Evolutionary conservation across 345 rosid genomes (phyloP).

Genomic region (Pugionium cornutum): DNA sequence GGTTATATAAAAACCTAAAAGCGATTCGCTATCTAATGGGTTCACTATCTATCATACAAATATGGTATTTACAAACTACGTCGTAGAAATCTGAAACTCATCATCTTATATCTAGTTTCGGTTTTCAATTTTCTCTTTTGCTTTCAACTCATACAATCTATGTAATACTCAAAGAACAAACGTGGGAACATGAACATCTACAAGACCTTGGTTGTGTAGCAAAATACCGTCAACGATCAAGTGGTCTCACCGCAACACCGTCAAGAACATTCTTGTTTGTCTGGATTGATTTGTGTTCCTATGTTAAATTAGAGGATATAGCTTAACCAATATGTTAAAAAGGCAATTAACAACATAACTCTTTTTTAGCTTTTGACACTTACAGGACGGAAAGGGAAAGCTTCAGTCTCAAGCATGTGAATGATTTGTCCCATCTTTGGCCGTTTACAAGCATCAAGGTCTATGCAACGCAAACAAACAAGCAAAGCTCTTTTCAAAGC

Average conservation of each 20-base stretch:
- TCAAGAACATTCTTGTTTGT: slow-evolving; percentile 25
- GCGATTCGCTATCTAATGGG: background rate
- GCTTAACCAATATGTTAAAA: background rate
- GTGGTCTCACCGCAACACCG: slow-evolving; percentile 16
- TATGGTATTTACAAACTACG: slow-evolving; percentile 33
- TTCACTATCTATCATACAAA: slow-evolving; percentile 16
- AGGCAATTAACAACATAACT: background rate
- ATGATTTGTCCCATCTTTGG: slow-evolving; percentile 98
- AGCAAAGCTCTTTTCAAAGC: slow-evolving; percentile 73
- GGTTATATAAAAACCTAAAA: background rate
- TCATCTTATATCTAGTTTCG: slow-evolving; percentile 13
- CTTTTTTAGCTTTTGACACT: slow-evolving; percentile 31
- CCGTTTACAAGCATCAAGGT: slow-evolving; percentile 75
- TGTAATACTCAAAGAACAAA: slow-evolving; percentile 16
- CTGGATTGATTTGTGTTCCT: slow-evolving; percentile 40
- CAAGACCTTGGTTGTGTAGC: slow-evolving; percentile 7
- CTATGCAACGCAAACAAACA: slow-evolving; percentile 91
- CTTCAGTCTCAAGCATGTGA: slow-evolving; percentile 97
- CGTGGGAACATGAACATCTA: slow-evolving; percentile 9
- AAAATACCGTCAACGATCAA: slow-evolving; percentile 24
- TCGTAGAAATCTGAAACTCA: background rate
- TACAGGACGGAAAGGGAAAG: slow-evolving; percentile 82
- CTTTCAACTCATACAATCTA: slow-evolving; percentile 11
- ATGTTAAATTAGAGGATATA: no score
- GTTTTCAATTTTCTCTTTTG: background rate